Evolutionary conservation across 2,329 filamentous ascomycete species (phyloP).

Genomic region (Atkinsonella texensis): DNA sequence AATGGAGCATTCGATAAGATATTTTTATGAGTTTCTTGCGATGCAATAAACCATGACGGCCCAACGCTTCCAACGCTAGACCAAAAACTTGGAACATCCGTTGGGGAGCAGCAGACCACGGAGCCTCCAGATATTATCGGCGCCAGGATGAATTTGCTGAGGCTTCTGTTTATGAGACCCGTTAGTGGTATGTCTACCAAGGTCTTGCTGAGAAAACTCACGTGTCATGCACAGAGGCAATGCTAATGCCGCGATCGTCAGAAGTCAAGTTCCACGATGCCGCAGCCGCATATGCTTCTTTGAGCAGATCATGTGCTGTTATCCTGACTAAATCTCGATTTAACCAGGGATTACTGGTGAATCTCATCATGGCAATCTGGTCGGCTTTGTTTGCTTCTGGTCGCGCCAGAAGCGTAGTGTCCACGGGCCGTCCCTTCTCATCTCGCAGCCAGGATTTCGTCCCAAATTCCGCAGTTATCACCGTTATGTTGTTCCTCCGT

Average conservation of each 20-base stretch:
- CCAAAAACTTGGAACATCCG: not conserved
- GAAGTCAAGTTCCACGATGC: constrained; percentile 3
- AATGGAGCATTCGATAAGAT: not conserved
- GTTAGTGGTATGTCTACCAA: not conserved
- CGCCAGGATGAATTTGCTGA: not conserved
- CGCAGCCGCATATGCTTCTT: not conserved
- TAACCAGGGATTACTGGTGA: constrained; percentile 4
- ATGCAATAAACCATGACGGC: not conserved
- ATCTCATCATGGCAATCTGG: constrained; percentile 1
- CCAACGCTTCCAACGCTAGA: not conserved
- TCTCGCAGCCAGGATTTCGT: not conserved
- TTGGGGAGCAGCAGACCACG: not conserved
- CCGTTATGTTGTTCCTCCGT: not conserved
- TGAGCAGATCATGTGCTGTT: constrained; percentile 1
- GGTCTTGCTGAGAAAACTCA: not conserved
- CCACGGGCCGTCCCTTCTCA: not conserved
- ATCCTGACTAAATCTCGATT: constrained; percentile 1
- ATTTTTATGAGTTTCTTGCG: not conserved
- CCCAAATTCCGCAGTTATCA: not conserved
- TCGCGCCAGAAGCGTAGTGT: not conserved
- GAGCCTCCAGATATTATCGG: not conserved
- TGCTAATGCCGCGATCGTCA: constrained; percentile 3
- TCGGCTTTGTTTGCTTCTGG: constrained; percentile 3
- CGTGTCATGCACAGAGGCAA: constrained; percentile 4
- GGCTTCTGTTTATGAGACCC: not conserved